These are phyloP conservation scores for Xerocomellus dryophilus DNA, from an alignment of 768 basidiomycete genomes.

Conservation along the genomic window DNA sequence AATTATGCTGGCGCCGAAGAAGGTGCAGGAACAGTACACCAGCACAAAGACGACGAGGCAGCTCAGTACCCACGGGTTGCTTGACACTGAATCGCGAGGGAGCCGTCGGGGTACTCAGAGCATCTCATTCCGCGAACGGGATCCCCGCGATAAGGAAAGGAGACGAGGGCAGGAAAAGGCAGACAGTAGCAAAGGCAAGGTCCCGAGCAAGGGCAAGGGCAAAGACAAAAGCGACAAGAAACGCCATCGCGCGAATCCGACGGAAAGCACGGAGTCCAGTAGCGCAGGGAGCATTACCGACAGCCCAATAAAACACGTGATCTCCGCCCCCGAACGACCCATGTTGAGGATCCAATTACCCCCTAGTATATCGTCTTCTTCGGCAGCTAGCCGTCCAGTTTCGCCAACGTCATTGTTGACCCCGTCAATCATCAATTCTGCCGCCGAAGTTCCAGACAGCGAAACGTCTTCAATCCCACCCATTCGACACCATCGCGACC, in stretches of 20 bases:
- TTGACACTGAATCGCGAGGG: conserved; percentile 43
- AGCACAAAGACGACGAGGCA: conserved; percentile 71
- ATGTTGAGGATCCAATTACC: conserved; percentile 14
- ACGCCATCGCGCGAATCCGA: conserved; percentile 20
- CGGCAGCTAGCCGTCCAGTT: conserved; percentile 16
- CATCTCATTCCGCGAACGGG: conserved; percentile 18
- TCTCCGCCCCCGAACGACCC: conserved; percentile 9
- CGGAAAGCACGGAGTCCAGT: conserved; percentile 34
- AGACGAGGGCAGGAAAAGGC: conserved; percentile 20
- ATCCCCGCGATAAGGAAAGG: conserved; percentile 24
- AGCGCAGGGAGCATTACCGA: conserved; percentile 28
- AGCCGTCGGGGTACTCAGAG: conserved; percentile 17
- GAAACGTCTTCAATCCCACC: conserved; percentile 12
- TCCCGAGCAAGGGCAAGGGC: conserved; percentile 32
- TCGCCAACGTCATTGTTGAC: conserved; percentile 19
- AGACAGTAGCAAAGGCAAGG: conserved; percentile 17
- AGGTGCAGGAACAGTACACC: conserved; percentile 77
- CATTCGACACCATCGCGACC: conserved; percentile 12
- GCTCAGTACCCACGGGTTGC: conserved; percentile 63
- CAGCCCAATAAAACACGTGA: conserved; percentile 3
- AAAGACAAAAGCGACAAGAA: conserved; percentile 31
- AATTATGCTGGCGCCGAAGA: conserved; percentile 68
- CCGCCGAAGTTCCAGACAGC: neutral
- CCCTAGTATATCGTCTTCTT: conserved; percentile 20
- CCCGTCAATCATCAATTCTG: conserved; percentile 6